These are phyloP conservation scores for Lipomyces anomalus DNA, from an alignment of 805 yeast species.

Conservation along the genomic window DNA sequence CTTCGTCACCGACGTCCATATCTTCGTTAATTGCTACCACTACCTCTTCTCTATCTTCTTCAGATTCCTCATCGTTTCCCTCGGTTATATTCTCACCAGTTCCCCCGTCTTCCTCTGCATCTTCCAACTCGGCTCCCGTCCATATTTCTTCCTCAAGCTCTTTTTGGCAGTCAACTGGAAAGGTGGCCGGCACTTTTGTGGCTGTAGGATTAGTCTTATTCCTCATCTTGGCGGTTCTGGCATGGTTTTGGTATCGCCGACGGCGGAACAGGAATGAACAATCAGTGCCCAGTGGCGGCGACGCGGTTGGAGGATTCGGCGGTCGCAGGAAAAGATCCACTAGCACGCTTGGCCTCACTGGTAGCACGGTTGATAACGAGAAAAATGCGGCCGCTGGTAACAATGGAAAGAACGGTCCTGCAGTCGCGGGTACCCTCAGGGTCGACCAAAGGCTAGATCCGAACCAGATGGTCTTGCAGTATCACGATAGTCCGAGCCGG, in stretches of 20 bases:
- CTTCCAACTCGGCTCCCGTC: constrained; percentile 8
- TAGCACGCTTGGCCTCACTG: constrained; percentile 8
- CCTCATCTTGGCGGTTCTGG: constrained; percentile 41
- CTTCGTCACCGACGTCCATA: constrained; percentile 12
- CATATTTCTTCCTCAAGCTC: constrained; percentile 30
- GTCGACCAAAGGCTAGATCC: constrained; percentile 65
- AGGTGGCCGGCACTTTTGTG: constrained; percentile 80
- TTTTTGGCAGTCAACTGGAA: constrained; percentile 65
- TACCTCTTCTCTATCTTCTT: too few relatives aligned
- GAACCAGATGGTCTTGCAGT: constrained; percentile 40
- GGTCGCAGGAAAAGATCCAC: constrained; percentile 12
- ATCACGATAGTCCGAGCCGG: constrained; percentile 43
- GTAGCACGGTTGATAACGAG: constrained; percentile 1
- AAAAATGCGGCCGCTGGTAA: constrained; percentile 12
- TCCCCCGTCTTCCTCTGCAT: neutral
- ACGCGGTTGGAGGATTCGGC: neutral
- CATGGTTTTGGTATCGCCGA: constrained; percentile 38
- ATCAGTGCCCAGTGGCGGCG: neutral
- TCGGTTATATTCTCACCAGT: constrained; percentile 9
- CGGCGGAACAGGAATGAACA: constrained; percentile 10
- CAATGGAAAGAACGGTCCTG: too few relatives aligned
- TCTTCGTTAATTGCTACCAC: too few relatives aligned
- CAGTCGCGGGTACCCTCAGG: constrained; percentile 27
- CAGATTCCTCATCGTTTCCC: neutral
- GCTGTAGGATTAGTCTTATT: constrained; percentile 65